These are phyloP conservation scores for Monosporozyma yasuniensis DNA, from an alignment of 805 yeast species.

Conservation along the genomic window DNA sequence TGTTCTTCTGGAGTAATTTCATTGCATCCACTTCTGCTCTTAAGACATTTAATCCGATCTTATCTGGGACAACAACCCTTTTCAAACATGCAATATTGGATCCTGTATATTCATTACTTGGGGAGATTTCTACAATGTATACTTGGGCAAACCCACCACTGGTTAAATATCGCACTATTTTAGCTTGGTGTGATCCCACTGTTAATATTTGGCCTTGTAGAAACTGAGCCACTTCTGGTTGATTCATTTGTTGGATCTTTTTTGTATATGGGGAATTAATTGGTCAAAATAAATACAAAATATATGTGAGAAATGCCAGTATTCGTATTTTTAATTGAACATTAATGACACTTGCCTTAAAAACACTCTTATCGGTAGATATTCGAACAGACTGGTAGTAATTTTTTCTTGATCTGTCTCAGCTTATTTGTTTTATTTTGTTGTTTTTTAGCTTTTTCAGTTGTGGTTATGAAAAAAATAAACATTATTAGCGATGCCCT, in stretches of 20 bases:
- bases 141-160: conserved; percentile 97
- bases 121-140: conserved; percentile 65
- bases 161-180: conserved; percentile 62
- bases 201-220: conserved; percentile 69
- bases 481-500: no score
- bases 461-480: neutral
- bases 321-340: neutral
- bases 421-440: neutral
- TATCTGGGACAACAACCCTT: conserved; percentile 88
- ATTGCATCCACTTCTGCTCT: conserved; percentile 97
- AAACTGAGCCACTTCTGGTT: conserved; percentile 37
- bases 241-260: conserved; percentile 1
- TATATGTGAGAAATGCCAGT: neutral
- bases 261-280: neutral
- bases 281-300: neutral
- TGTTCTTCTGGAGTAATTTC: conserved; percentile 75
- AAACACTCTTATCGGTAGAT: no score
- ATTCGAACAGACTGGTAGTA: no score
- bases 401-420: neutral
- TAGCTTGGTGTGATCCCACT: conserved; percentile 76
- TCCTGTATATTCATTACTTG: conserved; percentile 47
- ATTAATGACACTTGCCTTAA: neutral
- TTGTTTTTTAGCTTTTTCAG: neutral
- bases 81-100: conserved; percentile 69
- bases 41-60: conserved; percentile 67